These are phyloP conservation scores for Prunus fruticosa DNA, from an alignment of 306 rosid species.

Conservation along the genomic window DNA sequence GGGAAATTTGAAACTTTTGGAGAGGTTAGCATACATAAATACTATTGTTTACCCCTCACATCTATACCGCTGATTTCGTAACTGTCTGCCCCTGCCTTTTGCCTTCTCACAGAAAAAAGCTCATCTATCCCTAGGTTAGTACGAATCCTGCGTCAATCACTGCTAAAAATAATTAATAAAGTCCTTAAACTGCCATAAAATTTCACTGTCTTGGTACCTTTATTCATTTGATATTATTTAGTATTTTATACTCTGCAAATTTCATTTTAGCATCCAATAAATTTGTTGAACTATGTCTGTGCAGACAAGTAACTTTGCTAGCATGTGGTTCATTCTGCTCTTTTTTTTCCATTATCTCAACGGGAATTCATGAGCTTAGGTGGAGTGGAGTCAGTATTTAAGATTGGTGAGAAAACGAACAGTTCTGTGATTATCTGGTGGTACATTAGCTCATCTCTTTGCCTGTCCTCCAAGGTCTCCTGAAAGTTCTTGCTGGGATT, in stretches of 20 bases:
- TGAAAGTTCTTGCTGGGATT: constrained; percentile 91
- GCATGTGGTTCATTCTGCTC: constrained; percentile 98
- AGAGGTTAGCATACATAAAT: constrained; percentile 90
- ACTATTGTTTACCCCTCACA: constrained; percentile 94
- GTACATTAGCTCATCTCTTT: constrained; percentile 95
- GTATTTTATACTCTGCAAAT: neutral
- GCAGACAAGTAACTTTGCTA: constrained; percentile 98
- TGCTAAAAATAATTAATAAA: neutral
- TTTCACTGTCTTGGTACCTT: neutral
- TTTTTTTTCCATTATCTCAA: constrained; percentile 82
- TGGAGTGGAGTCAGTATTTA: constrained; percentile 99
- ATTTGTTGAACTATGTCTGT: constrained; percentile 7
- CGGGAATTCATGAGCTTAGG: constrained; percentile 96
- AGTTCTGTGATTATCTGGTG: constrained; percentile 99
- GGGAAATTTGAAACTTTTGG: constrained; percentile 72
- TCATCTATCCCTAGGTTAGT: constrained; percentile 91
- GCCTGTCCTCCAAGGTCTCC: constrained; percentile 97
- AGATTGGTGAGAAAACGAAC: constrained; percentile 99
- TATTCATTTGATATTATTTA: neutral
- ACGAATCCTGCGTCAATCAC: constrained; percentile 9
- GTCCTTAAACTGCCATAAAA: neutral
- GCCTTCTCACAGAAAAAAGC: constrained; percentile 91
- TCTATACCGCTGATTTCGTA: constrained; percentile 85
- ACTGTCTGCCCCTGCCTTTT: constrained; percentile 92
- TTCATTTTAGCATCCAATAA: constrained; percentile 15